phyloP scores from a whole-genome alignment of 306 rosid genomes.

The Benincasa hispida region DNA sequence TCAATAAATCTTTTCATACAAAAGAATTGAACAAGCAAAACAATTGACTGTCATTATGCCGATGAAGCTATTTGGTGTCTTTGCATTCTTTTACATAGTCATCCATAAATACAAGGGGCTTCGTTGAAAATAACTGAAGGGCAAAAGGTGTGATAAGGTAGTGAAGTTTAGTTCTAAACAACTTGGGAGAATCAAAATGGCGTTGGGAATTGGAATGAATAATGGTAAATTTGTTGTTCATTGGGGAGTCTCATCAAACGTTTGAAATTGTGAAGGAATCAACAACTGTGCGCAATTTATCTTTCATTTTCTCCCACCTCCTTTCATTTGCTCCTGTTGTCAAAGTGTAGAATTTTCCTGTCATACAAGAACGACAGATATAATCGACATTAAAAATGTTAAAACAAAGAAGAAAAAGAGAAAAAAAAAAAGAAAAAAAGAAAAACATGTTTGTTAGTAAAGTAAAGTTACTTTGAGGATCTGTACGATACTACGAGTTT shows the following conservation, averaged over 20 bases:
- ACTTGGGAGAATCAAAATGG: not conserved
- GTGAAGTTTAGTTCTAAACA: not conserved
- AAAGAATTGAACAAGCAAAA: no score
- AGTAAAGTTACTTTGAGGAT: not conserved
- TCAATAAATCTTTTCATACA: no score
- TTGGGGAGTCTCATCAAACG: conserved; percentile 20
- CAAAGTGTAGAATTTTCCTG: conserved; percentile 85
- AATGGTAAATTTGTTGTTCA: not conserved
- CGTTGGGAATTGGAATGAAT: not conserved
- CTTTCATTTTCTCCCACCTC: conserved; percentile 96
- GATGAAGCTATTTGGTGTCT: not conserved
- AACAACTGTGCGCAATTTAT: conserved; percentile 49
- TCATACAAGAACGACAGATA: conserved; percentile 3
- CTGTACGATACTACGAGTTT: no score
- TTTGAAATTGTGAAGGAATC: conserved; percentile 69
- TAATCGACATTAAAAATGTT: not conserved
- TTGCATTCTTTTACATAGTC: not conserved
- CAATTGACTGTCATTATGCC: no score
- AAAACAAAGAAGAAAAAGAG: no score
- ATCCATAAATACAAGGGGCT: not conserved
- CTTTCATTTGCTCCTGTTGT: conserved; percentile 90
- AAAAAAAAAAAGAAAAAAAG: no score
- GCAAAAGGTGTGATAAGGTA: not conserved
- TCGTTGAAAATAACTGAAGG: not conserved
- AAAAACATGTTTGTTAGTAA: not conserved